Percentiles rank a stretch among this genome's conserved stretches.
Evolutionary conservation across 257 asterid species (phyloP).

Genomic region (Cruciata laevipes): DNA sequence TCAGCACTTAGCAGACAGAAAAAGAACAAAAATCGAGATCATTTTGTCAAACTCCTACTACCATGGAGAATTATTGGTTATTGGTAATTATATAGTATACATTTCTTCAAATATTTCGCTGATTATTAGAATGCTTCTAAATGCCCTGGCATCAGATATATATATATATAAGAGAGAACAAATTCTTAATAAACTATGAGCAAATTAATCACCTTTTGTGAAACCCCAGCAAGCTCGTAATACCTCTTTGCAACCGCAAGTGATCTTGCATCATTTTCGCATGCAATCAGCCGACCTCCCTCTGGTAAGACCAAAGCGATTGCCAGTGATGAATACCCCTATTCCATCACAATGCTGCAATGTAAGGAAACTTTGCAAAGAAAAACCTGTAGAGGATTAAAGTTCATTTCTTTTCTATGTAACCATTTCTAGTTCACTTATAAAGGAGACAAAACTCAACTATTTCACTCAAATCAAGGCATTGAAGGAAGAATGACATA

Average conservation of each 20-base stretch:
- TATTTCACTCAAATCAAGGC: neutral
- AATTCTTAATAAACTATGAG: no score
- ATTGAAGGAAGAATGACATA: neutral
- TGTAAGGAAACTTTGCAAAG: conserved; percentile 4
- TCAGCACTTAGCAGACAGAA: neutral
- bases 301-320: conserved; percentile 79
- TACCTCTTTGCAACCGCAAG: conserved; percentile 75
- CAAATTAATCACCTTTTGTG: conserved; percentile 50
- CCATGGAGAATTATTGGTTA: neutral
- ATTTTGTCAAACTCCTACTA: neutral
- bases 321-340: conserved; percentile 98
- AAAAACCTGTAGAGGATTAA: neutral
- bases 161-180: neutral
- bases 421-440: no score
- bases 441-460: no score
- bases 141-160: neutral
- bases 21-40: neutral
- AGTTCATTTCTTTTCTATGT: neutral
- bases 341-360: conserved; percentile 9
- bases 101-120: neutral
- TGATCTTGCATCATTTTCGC: conserved; percentile 72
- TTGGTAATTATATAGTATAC: neutral
- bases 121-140: neutral
- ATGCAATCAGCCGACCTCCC: conserved; percentile 73
- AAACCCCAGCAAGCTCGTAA: conserved; percentile 77